Conservation (phyloP, 495 filamentous ascomycete species). For the Aspergillus funiculosus region DNA sequence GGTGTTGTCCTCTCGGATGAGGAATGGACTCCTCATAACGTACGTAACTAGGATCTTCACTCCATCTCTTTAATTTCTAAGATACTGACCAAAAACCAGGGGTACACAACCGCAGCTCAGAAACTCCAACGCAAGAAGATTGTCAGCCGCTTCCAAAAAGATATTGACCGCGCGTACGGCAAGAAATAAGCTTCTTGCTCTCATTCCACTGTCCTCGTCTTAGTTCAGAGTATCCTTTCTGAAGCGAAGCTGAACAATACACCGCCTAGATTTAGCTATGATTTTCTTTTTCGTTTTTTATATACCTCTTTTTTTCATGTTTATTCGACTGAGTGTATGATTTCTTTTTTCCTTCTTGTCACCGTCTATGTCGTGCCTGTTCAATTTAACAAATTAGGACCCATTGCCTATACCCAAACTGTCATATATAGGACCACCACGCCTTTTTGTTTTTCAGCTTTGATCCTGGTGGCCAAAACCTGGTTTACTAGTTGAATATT, state of each 20-base stretch:
- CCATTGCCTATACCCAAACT: too few relatives aligned
- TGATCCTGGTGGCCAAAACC: too few relatives aligned
- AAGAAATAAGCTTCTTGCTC: constrained; percentile 31
- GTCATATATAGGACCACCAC: constrained; percentile 4
- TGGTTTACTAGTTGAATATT: too few relatives aligned
- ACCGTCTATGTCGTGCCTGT: too few relatives aligned
- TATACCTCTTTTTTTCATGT: constrained; percentile 9
- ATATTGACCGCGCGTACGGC: constrained; percentile 46
- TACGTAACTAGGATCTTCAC: constrained; percentile 54
- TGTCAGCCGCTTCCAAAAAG: constrained; percentile 36
- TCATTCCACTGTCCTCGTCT: background rate
- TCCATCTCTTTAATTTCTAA: background rate
- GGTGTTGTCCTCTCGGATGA: constrained; percentile 91
- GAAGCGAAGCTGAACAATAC: too few relatives aligned
- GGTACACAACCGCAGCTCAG: constrained; percentile 50
- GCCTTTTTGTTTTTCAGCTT: background rate
- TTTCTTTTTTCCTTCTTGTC: constrained; percentile 1
- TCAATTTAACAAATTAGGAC: too few relatives aligned
- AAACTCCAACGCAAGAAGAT: constrained; percentile 54
- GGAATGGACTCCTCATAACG: constrained; percentile 96
- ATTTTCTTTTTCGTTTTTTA: background rate
- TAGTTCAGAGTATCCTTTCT: too few relatives aligned
- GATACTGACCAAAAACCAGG: constrained; percentile 23
- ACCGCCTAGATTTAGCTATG: too few relatives aligned
- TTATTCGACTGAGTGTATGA: background rate